Percentiles rank a stretch among this genome's conserved stretches.
Conservation (phyloP, 1,139 yeast species). For the Taphrina communis region DNA sequence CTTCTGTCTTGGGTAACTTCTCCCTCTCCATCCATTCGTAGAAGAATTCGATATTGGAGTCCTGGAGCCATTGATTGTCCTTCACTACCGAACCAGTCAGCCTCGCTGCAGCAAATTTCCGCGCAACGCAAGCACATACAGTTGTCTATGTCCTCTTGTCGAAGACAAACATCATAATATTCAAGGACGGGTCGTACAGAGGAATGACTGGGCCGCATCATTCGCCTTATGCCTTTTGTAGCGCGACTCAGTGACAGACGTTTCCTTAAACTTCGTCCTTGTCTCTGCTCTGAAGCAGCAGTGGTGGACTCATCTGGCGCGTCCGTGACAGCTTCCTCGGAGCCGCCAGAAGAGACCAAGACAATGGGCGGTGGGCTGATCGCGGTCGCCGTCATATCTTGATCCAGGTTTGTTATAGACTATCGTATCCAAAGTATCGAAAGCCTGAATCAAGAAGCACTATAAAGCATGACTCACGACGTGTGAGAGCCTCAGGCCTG, state of each 20-base stretch:
- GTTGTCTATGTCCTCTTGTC: slow-evolving; percentile 57
- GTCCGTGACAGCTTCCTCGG: slow-evolving; percentile 9
- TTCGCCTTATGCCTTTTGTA: slow-evolving; percentile 30
- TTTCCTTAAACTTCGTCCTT: slow-evolving; percentile 21
- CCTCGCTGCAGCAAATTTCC: neutral
- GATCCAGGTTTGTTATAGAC: neutral
- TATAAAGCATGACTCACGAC: no score
- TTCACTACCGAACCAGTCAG: neutral
- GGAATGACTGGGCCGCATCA: slow-evolving; percentile 31
- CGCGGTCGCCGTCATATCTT: slow-evolving; percentile 10
- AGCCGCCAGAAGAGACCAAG: slow-evolving; percentile 1
- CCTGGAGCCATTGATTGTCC: slow-evolving; percentile 60
- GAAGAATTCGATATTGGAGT: slow-evolving; percentile 48
- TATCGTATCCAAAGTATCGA: neutral
- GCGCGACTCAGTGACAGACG: slow-evolving; percentile 35
- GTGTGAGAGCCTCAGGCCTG: no score
- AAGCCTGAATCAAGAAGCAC: neutral
- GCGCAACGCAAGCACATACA: slow-evolving; percentile 48
- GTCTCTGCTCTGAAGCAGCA: slow-evolving; percentile 7
- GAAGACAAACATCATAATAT: slow-evolving; percentile 57
- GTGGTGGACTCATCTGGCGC: neutral
- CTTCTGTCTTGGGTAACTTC: slow-evolving; percentile 26
- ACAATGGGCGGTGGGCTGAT: slow-evolving; percentile 15
- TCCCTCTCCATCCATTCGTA: slow-evolving; percentile 42
- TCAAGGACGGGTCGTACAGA: slow-evolving; percentile 45